Conservation (phyloP, 768 basidiomycete species). For the Antrodiella citrinella region DNA sequence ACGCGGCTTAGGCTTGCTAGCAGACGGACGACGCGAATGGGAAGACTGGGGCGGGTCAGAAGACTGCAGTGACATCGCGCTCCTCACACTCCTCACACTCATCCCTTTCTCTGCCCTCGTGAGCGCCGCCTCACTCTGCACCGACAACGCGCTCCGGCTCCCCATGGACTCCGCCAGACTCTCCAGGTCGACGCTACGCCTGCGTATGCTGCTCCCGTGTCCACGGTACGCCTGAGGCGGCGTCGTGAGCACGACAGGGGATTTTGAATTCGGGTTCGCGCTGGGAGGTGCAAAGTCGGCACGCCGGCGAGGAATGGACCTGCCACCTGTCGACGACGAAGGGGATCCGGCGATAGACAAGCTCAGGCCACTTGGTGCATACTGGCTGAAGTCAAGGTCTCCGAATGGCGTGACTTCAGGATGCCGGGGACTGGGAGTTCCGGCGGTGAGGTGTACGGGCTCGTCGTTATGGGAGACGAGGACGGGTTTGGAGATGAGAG, state of each 20-base stretch:
- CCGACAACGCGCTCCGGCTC: conserved; percentile 1
- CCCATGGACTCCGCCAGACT: conserved; percentile 13
- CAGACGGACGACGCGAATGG: conserved; percentile 16
- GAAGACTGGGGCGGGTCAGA: conserved; percentile 19
- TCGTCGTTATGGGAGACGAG: conserved; percentile 23
- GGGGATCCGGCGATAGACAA: conserved; percentile 47
- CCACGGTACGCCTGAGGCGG: conserved; percentile 21
- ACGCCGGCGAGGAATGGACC: conserved; percentile 59
- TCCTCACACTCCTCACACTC: conserved; percentile 39
- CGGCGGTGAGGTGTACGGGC: conserved; percentile 4
- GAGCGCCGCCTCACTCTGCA: conserved; percentile 33
- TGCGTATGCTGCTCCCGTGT: not conserved
- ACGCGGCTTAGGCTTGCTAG: conserved; percentile 24
- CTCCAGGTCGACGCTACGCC: not conserved
- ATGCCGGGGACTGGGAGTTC: conserved; percentile 9
- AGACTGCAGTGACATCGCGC: conserved; percentile 16
- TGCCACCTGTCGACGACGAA: conserved; percentile 54
- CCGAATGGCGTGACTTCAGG: conserved; percentile 29
- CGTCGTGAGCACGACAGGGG: conserved; percentile 25
- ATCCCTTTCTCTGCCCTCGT: conserved; percentile 43
- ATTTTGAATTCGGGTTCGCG: conserved; percentile 31
- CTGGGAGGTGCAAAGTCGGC: conserved; percentile 61
- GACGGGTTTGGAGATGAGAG: conserved; percentile 55
- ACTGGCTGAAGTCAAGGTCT: conserved; percentile 24
- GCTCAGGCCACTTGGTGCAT: conserved; percentile 34